Base-by-base conservation (phyloP, 2,329 filamentous ascomycete genomes). In the Colletotrichum sp. region DNA sequence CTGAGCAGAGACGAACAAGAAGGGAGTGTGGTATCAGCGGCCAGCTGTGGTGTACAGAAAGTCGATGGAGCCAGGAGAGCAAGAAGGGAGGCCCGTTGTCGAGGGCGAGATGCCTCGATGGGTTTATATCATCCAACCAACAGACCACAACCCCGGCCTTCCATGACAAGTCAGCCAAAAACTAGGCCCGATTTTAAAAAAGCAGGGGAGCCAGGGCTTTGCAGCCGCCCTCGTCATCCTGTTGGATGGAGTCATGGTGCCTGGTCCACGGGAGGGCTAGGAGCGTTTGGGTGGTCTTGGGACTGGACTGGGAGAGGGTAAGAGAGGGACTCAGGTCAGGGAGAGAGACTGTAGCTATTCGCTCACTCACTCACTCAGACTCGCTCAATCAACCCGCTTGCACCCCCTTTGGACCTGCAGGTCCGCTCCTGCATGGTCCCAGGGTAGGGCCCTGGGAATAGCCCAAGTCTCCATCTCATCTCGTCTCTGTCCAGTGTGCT, bases 51-150 rank as follows among this genome's bases (percentile, higher is more conserved):
- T 64, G 73, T 66, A 69, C 72, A 77, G 68, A 77, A 70, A 55
- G 27, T 32, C 39, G 74, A 76, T 74, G 66, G 71, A 62, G 61
- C 30, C 28, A 32, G 43, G 52, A 76, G 32, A 52, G 16, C 56
- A 74, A 61, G 60, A 65, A 52, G 32, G 52, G 58, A 67, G 73
- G 73, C 70, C 64, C 32, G 64, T 58, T 65, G 68, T 66, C 30
- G 66, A 76, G 74, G 71, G 52, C 65, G 32, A 22, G 66, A 66
- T 48, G 56, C n/a, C 34, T 61, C 25, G 52, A 74, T 65, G 74
- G 70, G 39, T 76, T 76, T 76, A 76, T 76, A 75, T 70, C 71
- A 75, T 70, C 74, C 74, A 76, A 76, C 74, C 74, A 76, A 73
- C 69, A 36, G 62, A 36, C 34, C 55, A 67, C 13, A 18, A 68